Evolutionary conservation across 2,329 filamentous ascomycete species (phyloP), one percentile per base, ranked within the genome.

Genomic region (Trichophyton verrucosum): DNA sequence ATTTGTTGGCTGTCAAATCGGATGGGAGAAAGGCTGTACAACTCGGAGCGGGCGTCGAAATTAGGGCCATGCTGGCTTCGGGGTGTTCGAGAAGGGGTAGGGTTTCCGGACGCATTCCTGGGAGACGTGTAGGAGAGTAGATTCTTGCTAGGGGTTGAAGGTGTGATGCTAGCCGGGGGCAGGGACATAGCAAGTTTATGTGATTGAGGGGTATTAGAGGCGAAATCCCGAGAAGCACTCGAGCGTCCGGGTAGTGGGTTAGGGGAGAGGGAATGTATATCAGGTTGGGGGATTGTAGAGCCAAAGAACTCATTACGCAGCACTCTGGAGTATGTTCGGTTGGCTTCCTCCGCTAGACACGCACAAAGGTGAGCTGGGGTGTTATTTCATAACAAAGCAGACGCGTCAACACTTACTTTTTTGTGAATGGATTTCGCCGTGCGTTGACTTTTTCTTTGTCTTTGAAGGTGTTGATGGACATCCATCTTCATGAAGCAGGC

Each of bases 131-230:
- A 96, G 27, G 88, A 89, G 72, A 99, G 97, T 44, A 99, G 83
- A 66, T 99, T 99, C 76, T 96, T 97, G 74, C 96, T 91, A 8
- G 94, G 94, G 3, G 94, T 99, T 1, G 92, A 95, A 0, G 94
- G 94, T 0, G 92, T 96, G 62, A 94, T 80, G 61, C 84, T 80
- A 30, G 81, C 86, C 1, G 87, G 82, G 9, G 88, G 86, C n/a
- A 91, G 75, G 24, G 82, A 79, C 11, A 84, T 78, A 13, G 81
- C 77, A 13, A 84, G 78, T 17, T 75, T 74, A 66, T 85, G 84
- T 62, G 81, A 84, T 27, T 91, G 91, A 53, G 91, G 91, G 4
- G 92, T 96, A 66, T 87, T 85, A 57, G 89, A 87, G 58, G 85
- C 87, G 58, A 85, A 83, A 71, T 89, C 84, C 64, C 83, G 81